These are phyloP conservation scores for Clitoria ternatea DNA, from an alignment of 306 rosid genomes.

Conservation along the genomic window DNA sequence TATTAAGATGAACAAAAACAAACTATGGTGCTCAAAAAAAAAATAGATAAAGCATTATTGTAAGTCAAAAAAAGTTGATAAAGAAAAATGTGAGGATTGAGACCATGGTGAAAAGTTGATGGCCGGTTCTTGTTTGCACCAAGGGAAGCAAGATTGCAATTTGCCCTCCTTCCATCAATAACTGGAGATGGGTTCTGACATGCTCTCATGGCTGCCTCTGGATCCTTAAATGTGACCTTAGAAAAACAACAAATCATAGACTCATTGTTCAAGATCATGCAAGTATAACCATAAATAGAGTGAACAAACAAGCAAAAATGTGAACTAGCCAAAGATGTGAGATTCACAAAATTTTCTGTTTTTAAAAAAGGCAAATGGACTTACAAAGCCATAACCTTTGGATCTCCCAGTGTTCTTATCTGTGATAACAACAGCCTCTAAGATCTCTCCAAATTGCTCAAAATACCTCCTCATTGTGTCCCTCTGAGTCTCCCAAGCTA, in stretches of 20 bases:
- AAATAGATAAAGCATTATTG: background rate
- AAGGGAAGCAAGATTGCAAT: constrained; percentile 93
- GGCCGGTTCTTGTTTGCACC: constrained; percentile 76
- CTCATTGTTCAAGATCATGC: constrained; percentile 15
- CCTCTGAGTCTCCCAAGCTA: constrained; percentile 98
- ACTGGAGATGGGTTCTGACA: constrained; percentile 95
- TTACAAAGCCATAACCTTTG: constrained; percentile 98
- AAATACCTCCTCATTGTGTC: constrained; percentile 85
- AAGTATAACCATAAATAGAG: constrained; percentile 13
- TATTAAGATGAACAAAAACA: background rate
- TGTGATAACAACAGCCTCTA: constrained; percentile 93
- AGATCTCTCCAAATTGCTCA: constrained; percentile 93
- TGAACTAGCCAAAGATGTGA: background rate
- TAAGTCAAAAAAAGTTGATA: background rate
- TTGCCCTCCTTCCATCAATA: constrained; percentile 95
- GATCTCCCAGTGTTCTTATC: constrained; percentile 94
- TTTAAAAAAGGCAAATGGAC: constrained; percentile 22
- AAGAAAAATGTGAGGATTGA: constrained; percentile 19
- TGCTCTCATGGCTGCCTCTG: constrained; percentile 88
- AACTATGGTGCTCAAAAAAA: no score
- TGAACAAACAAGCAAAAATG: background rate
- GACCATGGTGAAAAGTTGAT: constrained; percentile 69
- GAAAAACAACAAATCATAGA: background rate
- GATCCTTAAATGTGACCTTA: constrained; percentile 93
- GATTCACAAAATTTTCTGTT: background rate